These are phyloP conservation scores for Spathaspora arborariae DNA, from an alignment of 805 yeast species.

Conservation along the genomic window DNA sequence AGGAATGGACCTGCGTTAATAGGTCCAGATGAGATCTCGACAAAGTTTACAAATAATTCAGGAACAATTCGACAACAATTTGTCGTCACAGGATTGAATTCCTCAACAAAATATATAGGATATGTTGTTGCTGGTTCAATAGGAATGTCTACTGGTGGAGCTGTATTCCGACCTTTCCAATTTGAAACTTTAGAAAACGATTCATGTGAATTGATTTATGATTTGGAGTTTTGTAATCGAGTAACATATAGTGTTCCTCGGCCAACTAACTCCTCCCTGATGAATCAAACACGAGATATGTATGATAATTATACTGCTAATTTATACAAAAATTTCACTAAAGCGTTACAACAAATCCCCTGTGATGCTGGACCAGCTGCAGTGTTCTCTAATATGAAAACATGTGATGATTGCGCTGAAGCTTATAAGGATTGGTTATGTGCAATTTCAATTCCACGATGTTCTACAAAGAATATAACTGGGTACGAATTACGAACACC, in stretches of 20 bases:
- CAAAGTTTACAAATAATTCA: constrained; percentile 41
- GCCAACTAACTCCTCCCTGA: constrained; percentile 11
- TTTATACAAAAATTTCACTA: constrained; percentile 62
- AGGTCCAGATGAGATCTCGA: constrained; percentile 17
- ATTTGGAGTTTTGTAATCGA: constrained; percentile 68
- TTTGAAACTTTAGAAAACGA: constrained; percentile 53
- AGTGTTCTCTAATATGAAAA: constrained; percentile 66
- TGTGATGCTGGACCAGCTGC: constrained; percentile 70
- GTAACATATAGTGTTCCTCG: constrained; percentile 88
- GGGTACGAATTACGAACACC: constrained; percentile 46
- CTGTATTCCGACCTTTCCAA: constrained; percentile 50
- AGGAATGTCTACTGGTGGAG: constrained; percentile 49
- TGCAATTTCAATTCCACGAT: constrained; percentile 82
- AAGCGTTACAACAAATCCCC: constrained; percentile 69
- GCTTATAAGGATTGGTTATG: constrained; percentile 88
- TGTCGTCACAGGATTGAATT: constrained; percentile 55
- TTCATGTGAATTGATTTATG: constrained; percentile 72
- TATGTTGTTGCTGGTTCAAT: constrained; percentile 45
- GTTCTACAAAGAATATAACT: constrained; percentile 49
- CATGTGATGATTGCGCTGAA: constrained; percentile 67
- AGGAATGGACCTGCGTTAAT: constrained; percentile 45
- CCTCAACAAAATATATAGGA: constrained; percentile 60
- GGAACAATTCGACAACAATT: constrained; percentile 58
- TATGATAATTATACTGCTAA: constrained; percentile 64
- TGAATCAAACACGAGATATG: constrained; percentile 15